Conservation (phyloP, 1,284 basidiomycete genomes). For the Sphagnurus paluster region DNA sequence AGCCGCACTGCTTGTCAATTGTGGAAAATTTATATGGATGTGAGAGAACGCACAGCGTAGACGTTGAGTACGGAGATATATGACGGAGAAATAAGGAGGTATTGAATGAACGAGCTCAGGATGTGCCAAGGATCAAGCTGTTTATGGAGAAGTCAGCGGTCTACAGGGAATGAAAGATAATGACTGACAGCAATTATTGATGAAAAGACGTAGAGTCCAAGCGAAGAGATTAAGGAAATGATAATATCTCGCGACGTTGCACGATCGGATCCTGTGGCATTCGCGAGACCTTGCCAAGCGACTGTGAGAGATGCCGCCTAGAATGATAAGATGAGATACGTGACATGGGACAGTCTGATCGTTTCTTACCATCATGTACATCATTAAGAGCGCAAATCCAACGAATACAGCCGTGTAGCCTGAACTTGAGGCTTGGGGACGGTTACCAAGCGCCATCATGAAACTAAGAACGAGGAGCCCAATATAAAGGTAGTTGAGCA, state of each 20-base stretch:
- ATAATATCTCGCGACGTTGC: too few relatives aligned
- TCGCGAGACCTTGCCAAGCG: constrained; percentile 55
- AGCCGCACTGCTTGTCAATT: too few relatives aligned
- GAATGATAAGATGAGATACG: constrained; percentile 12
- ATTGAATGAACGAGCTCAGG: constrained; percentile 94
- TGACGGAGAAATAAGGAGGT: constrained; percentile 88
- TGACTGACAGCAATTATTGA: too few relatives aligned
- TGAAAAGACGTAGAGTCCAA: constrained; percentile 77
- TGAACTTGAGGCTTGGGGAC: constrained; percentile 87
- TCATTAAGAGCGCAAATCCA: constrained; percentile 84
- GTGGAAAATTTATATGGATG: too few relatives aligned
- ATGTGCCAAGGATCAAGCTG: constrained; percentile 91
- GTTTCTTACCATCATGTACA: constrained; percentile 92
- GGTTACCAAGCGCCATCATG: constrained; percentile 87
- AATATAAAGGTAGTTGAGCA: constrained; percentile 86
- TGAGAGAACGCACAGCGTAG: constrained; percentile 63
- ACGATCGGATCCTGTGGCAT: too few relatives aligned
- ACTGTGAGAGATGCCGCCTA: constrained; percentile 1
- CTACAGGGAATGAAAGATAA: background rate
- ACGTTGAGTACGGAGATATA: constrained; percentile 92
- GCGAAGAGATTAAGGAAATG: too few relatives aligned
- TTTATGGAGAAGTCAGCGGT: background rate
- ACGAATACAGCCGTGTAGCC: constrained; percentile 81
- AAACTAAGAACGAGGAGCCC: constrained; percentile 89
- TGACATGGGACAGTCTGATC: too few relatives aligned